Conservation (phyloP, 345 rosid species). For the Linum tenue region DNA sequence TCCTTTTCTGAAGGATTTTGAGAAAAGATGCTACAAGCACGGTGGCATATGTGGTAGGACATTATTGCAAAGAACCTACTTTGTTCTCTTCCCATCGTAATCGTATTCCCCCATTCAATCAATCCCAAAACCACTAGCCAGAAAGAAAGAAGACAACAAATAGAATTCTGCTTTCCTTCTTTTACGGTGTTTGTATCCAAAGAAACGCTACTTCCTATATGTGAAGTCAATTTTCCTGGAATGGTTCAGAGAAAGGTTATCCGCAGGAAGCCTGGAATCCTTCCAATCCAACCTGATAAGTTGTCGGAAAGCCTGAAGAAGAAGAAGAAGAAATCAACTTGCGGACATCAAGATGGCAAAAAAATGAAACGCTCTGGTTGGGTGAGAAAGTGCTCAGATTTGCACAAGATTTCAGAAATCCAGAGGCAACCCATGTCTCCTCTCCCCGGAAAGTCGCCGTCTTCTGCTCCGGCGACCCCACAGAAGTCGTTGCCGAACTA, state of each 20-base stretch:
- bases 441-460: constrained; percentile 44
- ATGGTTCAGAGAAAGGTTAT: constrained; percentile 73
- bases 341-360: constrained; percentile 34
- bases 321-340: constrained; percentile 5
- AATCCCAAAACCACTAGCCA: neutral
- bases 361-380: constrained; percentile 66
- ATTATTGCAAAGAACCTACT: neutral
- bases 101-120: too few relatives aligned
- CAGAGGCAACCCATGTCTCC: constrained; percentile 21
- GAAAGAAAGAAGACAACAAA: neutral
- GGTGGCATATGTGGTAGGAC: too few relatives aligned
- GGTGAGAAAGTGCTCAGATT: constrained; percentile 15
- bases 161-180: neutral
- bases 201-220: neutral
- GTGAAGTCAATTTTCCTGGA: constrained; percentile 24
- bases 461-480: constrained; percentile 16
- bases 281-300: constrained; percentile 33
- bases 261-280: constrained; percentile 34
- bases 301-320: constrained; percentile 29
- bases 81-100: neutral
- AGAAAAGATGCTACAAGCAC: too few relatives aligned
- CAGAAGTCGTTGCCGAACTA: constrained; percentile 64
- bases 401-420: neutral
- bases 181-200: neutral
- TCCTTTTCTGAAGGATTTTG: too few relatives aligned